Conservation (phyloP, 495 filamentous ascomycete genomes). For the Aspergillus panamensis region DNA sequence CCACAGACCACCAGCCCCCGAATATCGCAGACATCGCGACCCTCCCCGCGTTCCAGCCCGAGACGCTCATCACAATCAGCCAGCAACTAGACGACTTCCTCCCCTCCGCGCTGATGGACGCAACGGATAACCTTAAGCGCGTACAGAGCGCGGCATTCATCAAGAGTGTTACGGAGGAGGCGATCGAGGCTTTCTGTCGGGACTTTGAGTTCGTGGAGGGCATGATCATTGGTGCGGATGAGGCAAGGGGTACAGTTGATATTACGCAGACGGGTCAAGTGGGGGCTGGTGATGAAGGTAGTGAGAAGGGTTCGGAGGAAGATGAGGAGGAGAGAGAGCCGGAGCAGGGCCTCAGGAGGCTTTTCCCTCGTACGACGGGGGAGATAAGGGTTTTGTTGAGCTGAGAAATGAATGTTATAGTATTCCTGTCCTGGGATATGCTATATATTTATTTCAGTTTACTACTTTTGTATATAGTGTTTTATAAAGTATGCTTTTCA, state of each 20-base stretch:
- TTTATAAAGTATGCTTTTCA: background rate
- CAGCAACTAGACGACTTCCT: constrained; percentile 88
- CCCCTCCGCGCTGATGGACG: constrained; percentile 89
- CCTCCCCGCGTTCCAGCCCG: constrained; percentile 59
- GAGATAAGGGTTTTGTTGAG: constrained; percentile 80
- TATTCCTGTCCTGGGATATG: background rate
- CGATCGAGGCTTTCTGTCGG: constrained; percentile 79
- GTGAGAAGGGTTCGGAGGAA: constrained; percentile 39
- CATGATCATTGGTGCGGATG: constrained; percentile 57
- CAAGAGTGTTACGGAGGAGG: constrained; percentile 74
- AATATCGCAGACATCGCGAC: constrained; percentile 51
- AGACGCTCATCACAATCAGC: constrained; percentile 59
- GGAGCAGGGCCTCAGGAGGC: constrained; percentile 53
- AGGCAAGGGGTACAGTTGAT: constrained; percentile 40
- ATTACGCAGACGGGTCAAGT: constrained; percentile 25
- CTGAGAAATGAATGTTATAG: constrained; percentile 19
- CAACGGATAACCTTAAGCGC: constrained; percentile 70
- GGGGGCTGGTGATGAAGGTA: constrained; percentile 25
- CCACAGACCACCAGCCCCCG: constrained; percentile 36
- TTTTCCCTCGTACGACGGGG: constrained; percentile 80
- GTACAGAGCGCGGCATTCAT: constrained; percentile 66
- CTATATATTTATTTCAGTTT: background rate
- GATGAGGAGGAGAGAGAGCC: constrained; percentile 35
- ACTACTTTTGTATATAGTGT: background rate
- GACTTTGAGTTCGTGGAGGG: constrained; percentile 89